Evolutionary conservation across 78 protist species (phyloP), one percentile per base, ranked within the genome.

Genomic region (Thecamonas trahens): DNA sequence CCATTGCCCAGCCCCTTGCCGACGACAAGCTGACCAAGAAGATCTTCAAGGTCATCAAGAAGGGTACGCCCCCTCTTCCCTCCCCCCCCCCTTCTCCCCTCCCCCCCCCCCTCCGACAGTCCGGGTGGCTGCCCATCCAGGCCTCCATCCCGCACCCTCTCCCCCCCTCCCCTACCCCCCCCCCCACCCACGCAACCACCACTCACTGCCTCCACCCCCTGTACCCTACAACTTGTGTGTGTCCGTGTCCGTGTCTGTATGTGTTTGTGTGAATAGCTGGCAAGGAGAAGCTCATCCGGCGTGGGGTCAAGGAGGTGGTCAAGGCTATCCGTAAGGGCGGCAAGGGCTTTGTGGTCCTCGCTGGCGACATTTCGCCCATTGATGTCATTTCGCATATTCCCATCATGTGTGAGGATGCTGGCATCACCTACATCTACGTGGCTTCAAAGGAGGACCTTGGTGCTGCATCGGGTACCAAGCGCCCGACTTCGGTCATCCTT

Each of bases 311-410:
- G 72, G 97, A 91, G 72, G 97, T 91, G 44, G 90, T 82, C 28
- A 94, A 94, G 89, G 77, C 89, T 0, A 47, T 94, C 44, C 67
- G 83, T 49, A 89, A 78, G 67, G 49, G 53, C 20, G 77, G 74
- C 45, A 54, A 29, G 34, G 83, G 86, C 73, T 70, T 15, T 26
- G 86, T n/a, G 8, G 59, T 94, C 37, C 78, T 96, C 45, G 97
- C 97, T 13, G 99, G 95, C 15, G 96, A 96, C 67, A 89, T 92
- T 45, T 69, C 84, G 4, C 99, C 99, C 35, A 70, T 93, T n/a
- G 99, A 96, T 61, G 97, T 96, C 52, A 77, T 96, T 11, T 58
- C 91, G 24, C 99, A 96, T 61, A 42, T 94, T 18, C 99, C 99
- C 35, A 76, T 92, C 44, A 38, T 87, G 52, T 93, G 93, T 70